Evolutionary conservation across 2,329 filamentous ascomycete species (phyloP), one percentile per base, ranked within the genome.

Genomic region (Hyphodiscus sp.): DNA sequence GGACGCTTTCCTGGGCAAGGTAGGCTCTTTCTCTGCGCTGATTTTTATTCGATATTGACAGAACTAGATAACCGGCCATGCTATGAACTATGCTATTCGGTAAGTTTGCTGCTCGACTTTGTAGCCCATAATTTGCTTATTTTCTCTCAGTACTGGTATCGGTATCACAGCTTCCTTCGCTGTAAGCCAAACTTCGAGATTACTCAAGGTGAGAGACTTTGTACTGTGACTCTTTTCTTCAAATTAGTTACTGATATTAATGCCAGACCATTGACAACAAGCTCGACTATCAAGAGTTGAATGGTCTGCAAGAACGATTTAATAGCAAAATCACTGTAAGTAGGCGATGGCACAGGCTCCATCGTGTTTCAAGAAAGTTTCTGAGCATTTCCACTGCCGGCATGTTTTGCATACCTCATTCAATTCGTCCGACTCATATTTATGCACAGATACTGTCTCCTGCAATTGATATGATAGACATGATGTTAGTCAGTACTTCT

Each of bases 381-480:
- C 11, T 15, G 33, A n/a, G 13, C 29, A 13, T 38, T 13, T 15
- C 5, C 5, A n/a, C 33, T 10, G 33, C 4, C 11, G 38, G n/a
- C 43, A 47, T 26, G 8, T 26, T 26, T 49, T 30, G 30, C 30
- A n/a, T 33, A 48, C 41, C 15, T 15, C 20, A 26, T 20, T 15
- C 16, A 15, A 30, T 2, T 20, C n/a, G 30, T 20, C 30, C 46
- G 33, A 46, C 48, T 10, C 23, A 51, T 42, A n/a, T 49, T 29
- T 33, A 46, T 54, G 19, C 20, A 30, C 58, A 89, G 83, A 89
- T 96, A 60, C 85, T 96, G 45, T 91, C 90, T 11, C 91, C 91
- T 0, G 88, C 90, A 10, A 92, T 95, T 65, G 90, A 96, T 67
- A 84, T 96, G 76, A 90, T 96, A 63, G 89, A 96, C 69, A 79